These are phyloP conservation scores for Lepiota brunneoincarnata DNA, from an alignment of 768 basidiomycete genomes.

Conservation along the genomic window DNA sequence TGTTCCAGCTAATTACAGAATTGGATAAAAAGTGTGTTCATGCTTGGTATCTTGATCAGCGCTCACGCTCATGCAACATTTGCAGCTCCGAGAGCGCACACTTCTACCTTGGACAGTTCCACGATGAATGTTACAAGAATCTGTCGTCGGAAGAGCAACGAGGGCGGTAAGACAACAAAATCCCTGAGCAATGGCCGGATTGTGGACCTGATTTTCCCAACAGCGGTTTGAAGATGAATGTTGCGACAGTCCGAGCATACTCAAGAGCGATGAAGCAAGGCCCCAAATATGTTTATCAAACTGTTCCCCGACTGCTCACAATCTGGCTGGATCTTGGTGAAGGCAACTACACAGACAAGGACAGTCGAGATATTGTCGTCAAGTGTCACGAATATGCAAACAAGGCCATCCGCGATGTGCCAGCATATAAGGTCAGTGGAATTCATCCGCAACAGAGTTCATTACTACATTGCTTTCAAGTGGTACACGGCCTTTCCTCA, in stretches of 20 bases:
- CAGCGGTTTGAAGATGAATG: constrained; percentile 64
- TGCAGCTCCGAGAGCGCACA: constrained; percentile 79
- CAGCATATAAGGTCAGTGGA: constrained; percentile 71
- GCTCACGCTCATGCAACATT: neutral
- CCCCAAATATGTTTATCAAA: constrained; percentile 95
- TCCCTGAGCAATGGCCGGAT: neutral
- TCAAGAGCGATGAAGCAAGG: constrained; percentile 72
- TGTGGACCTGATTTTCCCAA: neutral
- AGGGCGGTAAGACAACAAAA: constrained; percentile 14
- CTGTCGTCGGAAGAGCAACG: constrained; percentile 44
- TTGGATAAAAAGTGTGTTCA: constrained; percentile 48
- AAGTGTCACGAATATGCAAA: constrained; percentile 59
- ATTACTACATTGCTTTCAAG: constrained; percentile 35
- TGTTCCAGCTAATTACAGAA: constrained; percentile 50
- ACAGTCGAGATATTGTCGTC: constrained; percentile 28
- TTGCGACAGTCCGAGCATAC: constrained; percentile 65
- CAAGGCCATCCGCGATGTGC: constrained; percentile 55
- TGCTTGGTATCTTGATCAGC: neutral
- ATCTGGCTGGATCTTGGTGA: constrained; percentile 95
- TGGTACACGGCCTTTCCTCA: constrained; percentile 97
- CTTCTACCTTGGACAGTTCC: constrained; percentile 86
- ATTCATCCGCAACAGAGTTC: neutral
- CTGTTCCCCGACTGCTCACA: constrained; percentile 89
- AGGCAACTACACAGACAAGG: constrained; percentile 28
- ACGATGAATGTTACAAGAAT: constrained; percentile 71